These are phyloP conservation scores for Pseudogymnoascus sp. DNA, from an alignment of 2,329 filamentous ascomycete species.

Conservation along the genomic window DNA sequence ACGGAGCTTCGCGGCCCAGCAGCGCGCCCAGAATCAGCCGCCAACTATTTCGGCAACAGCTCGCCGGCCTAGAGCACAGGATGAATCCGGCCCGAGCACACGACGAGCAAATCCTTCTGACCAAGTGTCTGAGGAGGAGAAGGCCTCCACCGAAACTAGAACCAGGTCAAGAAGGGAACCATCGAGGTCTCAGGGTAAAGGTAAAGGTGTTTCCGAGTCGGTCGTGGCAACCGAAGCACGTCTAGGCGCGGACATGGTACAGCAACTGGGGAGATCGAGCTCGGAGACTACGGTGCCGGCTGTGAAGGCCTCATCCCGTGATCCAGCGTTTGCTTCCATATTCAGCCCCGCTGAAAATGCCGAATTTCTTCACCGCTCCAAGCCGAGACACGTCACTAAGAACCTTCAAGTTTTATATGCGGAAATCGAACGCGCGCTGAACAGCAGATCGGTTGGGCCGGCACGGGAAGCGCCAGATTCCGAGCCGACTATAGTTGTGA, in stretches of 20 bases:
- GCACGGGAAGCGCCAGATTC: constrained; percentile 47
- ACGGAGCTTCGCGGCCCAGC: constrained; percentile 61
- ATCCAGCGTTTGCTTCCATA: constrained; percentile 27
- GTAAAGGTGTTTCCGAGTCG: background rate
- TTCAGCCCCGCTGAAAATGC: constrained; percentile 50
- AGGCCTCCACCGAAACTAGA: background rate
- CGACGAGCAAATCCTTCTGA: background rate
- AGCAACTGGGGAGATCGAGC: constrained; percentile 14
- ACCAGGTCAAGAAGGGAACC: constrained; percentile 3
- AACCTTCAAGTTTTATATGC: constrained; percentile 49
- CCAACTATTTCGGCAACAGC: constrained; percentile 11
- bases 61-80: constrained; percentile 8
- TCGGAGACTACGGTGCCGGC: background rate
- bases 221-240: constrained; percentile 11
- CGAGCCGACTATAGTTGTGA: constrained; percentile 59
- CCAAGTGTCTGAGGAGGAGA: background rate
- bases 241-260: constrained; percentile 25
- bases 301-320: background rate
- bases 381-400: constrained; percentile 50
- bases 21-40: constrained; percentile 50
- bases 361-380: constrained; percentile 43
- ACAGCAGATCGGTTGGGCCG: constrained; percentile 55
- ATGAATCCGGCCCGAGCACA: background rate
- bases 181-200: constrained; percentile 15
- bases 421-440: constrained; percentile 56